Base-by-base conservation (phyloP, 2,329 filamentous ascomycete genomes). In the Sarocladium oryzae region DNA sequence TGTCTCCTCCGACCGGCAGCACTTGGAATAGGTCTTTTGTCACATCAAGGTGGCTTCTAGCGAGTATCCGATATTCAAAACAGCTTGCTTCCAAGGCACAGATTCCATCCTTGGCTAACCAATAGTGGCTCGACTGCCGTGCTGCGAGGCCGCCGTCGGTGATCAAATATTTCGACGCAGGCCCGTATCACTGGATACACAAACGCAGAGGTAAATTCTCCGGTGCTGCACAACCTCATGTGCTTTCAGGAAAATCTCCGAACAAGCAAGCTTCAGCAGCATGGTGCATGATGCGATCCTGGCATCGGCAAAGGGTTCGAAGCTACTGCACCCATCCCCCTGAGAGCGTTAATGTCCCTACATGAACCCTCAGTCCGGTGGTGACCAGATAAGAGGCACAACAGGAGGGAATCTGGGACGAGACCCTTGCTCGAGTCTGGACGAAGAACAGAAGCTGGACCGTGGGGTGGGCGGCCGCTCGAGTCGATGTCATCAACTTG, bases 201-300 rank as follows among this genome's bases (percentile, higher is more conserved):
- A 48, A 48, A 48, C 43, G 43, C 43, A 48, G 43, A 32, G 43
- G n/a, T n/a, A 48, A 48, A 48, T 32, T 48, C 43, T 48, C 43
- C 43, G 43, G 43, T 5, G 43, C 43, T 32, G 43, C 43, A 48
- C 43, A 48, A 48, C 43, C 43, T 32, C 43, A 48, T 33, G 43
- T 26, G n/a, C 21, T 48, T 48, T 48, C n/a, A 48, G 43, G 43
- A 48, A 48, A 33, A 32, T 48, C 43, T 15, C 43, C 43, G 43
- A 48, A 11, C 21, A 30, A 33, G 43, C 43, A 48, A 48, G 43
- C 43, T 33, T 32, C 26, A 13, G 13, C 10, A 48, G 28, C 21
- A 9, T 20, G 11, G 8, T 33, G 43, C 36, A 40, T 48, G n/a
- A 18, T 20, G 43, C 28, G 5, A n/a, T n/a, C 16, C 7, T 48